Evolutionary conservation across 2,329 filamentous ascomycete species (phyloP).

Genomic region (Diaporthe destruens): DNA sequence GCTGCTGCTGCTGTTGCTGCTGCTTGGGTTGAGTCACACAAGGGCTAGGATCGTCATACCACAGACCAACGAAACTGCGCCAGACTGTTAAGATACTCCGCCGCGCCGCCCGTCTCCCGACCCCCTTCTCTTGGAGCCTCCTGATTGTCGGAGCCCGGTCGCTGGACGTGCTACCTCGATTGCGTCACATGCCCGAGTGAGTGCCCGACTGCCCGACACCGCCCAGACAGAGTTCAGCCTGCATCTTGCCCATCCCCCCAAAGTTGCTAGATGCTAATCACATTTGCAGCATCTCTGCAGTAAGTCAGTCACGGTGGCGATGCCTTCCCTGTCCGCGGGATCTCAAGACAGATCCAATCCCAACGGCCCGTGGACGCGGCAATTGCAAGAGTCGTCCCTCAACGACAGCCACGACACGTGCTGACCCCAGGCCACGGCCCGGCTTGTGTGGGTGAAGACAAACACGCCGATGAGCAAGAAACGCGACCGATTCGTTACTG

Average conservation of each 20-base stretch:
- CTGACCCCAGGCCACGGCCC: neutral
- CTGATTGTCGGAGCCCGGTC: constrained; percentile 11
- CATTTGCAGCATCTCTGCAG: neutral
- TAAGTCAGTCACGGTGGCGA: neutral
- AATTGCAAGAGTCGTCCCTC: neutral
- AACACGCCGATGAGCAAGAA: neutral
- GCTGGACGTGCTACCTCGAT: neutral
- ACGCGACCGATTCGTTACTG: constrained; percentile 14
- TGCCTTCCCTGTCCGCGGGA: neutral
- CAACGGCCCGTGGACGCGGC: neutral
- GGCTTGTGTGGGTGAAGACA: neutral
- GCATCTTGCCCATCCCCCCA: too few species aligned
- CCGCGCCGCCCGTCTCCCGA: neutral
- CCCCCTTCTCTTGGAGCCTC: constrained; percentile 20
- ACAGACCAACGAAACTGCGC: constrained; percentile 13
- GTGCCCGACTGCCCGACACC: neutral
- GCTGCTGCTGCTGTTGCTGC: neutral
- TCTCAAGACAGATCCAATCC: constrained; percentile 1
- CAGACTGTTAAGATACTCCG: constrained; percentile 22
- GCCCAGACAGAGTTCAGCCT: constrained; percentile 24
- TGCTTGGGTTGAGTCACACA: constrained; percentile 15
- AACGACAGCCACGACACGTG: neutral
- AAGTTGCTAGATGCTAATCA: too few species aligned
- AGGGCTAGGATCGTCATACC: constrained; percentile 5
- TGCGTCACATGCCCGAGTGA: neutral